Evolutionary conservation across 805 yeast genomes (phyloP).

Genomic region (Starmerella bombi): DNA sequence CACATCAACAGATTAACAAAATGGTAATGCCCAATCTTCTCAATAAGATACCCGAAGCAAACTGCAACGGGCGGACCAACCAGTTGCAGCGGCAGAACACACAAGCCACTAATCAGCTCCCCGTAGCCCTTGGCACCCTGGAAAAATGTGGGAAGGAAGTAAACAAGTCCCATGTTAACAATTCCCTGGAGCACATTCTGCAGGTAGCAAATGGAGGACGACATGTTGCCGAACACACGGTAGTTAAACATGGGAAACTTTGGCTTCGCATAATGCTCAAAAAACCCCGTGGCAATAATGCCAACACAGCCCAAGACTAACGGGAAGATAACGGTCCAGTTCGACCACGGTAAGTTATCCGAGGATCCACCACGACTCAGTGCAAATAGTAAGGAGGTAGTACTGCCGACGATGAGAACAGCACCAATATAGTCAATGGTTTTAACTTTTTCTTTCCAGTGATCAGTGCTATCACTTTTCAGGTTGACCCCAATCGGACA

Average conservation of each 20-base stretch:
- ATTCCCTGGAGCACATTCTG: constrained; percentile 33
- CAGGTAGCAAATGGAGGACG: constrained; percentile 31
- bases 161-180: constrained; percentile 22
- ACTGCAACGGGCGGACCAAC: constrained; percentile 30
- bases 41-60: constrained; percentile 31
- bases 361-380: constrained; percentile 43
- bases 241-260: constrained; percentile 36
- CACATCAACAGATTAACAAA: constrained; percentile 31
- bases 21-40: constrained; percentile 32
- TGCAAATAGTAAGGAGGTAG: constrained; percentile 37
- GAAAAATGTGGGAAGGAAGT: constrained; percentile 37
- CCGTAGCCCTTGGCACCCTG: constrained; percentile 35
- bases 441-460: constrained; percentile 29
- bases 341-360: constrained; percentile 36
- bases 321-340: constrained; percentile 40
- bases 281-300: constrained; percentile 27
- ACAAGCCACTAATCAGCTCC: constrained; percentile 36
- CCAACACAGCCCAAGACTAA: constrained; percentile 35
- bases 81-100: constrained; percentile 34
- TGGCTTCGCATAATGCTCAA: constrained; percentile 26
- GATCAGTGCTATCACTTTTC: constrained; percentile 29
- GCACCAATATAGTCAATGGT: constrained; percentile 41
- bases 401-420: constrained; percentile 31
- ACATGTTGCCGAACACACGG: constrained; percentile 30
- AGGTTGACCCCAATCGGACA: constrained; percentile 32